phyloP scores from a whole-genome alignment of 2,329 filamentous ascomycete genomes.

The Fonsecaea monophora region DNA sequence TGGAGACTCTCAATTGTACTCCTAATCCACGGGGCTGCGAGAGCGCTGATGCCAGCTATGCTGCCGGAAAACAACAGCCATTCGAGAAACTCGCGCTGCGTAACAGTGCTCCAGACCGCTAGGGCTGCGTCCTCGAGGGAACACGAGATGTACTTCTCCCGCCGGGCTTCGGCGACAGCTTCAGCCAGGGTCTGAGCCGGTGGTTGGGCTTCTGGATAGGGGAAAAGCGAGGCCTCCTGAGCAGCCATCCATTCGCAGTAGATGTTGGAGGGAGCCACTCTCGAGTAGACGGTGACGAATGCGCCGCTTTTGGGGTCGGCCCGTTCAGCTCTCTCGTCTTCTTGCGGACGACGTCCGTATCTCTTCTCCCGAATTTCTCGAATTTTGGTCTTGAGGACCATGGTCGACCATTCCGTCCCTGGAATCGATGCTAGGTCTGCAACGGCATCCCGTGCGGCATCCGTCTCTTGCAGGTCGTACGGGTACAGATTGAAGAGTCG shows the following conservation, averaged over 20 bases:
- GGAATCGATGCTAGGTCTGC: conserved; percentile 8
- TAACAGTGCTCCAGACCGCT: conserved; percentile 4
- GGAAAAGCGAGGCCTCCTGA: background rate
- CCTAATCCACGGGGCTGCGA: background rate
- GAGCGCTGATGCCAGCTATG: background rate
- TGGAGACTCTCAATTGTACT: background rate
- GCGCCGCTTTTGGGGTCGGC: conserved; percentile 20
- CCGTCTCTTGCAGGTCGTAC: conserved; percentile 24
- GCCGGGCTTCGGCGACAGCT: conserved; percentile 20
- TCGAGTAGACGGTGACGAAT: conserved; percentile 32
- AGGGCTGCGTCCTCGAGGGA: conserved; percentile 11
- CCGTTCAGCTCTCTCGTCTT: background rate
- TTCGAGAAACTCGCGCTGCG: conserved; percentile 9
- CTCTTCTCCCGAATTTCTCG: background rate
- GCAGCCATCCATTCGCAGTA: conserved; percentile 32
- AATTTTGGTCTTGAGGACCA: conserved; percentile 9
- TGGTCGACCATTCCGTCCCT: conserved; percentile 29
- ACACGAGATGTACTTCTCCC: conserved; percentile 2
- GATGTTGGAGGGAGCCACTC: conserved; percentile 29
- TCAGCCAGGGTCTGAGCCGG: conserved; percentile 12
- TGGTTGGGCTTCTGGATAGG: background rate
- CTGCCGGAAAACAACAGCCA: conserved; percentile 5
- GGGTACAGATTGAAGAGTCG: conserved; percentile 24
- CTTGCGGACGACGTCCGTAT: background rate
- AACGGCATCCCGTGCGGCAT: conserved; percentile 18